A percentile compares a stretch with the other conserved stretches of the same genome.
Conservation (phyloP, 495 filamentous ascomycete genomes). For the Talaromyces nanjingensis region DNA sequence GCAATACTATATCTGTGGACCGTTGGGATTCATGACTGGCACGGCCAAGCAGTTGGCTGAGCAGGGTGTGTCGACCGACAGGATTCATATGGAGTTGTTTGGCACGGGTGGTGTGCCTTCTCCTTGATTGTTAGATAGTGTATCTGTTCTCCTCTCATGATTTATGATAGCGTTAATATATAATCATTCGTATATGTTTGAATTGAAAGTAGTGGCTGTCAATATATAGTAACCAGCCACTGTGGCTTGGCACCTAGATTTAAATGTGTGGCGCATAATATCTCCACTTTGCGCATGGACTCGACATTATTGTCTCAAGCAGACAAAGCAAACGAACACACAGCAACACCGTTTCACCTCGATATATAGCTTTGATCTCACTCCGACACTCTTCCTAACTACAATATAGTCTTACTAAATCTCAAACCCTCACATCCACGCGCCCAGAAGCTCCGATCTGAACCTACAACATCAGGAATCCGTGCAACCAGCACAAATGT, state of each 20-base stretch:
- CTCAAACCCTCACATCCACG: background rate
- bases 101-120: slow-evolving; percentile 46
- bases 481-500: background rate
- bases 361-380: background rate
- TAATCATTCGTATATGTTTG: background rate
- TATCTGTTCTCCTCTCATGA: background rate
- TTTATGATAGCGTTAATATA: background rate
- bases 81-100: slow-evolving; percentile 61
- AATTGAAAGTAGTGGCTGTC: background rate
- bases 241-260: background rate
- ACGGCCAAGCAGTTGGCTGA: slow-evolving; percentile 38
- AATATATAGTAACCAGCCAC: background rate
- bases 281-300: background rate
- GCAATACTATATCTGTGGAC: slow-evolving; percentile 66
- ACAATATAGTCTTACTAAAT: background rate
- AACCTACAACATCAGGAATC: background rate
- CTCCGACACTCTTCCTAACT: background rate
- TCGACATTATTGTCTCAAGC: background rate
- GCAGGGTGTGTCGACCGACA: slow-evolving; percentile 44
- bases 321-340: background rate
- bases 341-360: background rate
- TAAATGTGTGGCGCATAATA: background rate
- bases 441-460: background rate
- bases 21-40: slow-evolving; percentile 57
- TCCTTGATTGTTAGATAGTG: background rate